Base-by-base conservation (phyloP, 2,329 filamentous ascomycete species). In the Teratosphaeria zuluensis region DNA sequence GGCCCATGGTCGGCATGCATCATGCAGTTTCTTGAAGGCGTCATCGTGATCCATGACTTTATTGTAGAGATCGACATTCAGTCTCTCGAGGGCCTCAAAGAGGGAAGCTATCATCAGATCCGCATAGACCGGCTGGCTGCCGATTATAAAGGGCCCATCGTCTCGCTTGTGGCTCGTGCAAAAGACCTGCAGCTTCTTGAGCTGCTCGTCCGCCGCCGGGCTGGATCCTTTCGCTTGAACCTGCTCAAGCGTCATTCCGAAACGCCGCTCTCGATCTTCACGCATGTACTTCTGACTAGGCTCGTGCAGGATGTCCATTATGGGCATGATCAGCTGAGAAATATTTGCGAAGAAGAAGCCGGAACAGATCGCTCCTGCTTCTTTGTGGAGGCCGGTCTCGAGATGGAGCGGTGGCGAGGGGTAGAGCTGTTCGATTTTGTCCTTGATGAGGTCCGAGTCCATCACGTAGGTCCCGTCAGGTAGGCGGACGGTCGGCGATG, bases 11-110 rank as follows among this genome's bases (percentile, higher is more conserved):
- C n/a, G 16, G 42, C 38, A 46, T 16, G 38, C 38, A 46, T 74
- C 70, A 62, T 73, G 76, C 11, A 77, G 54, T 59, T 63, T 67
- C 2, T 58, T 56, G 42, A 77, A 72, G 0, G 66, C 64, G 16
- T 66, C 63, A 58, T 77, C 80, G 70, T 70, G 67, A 11, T 8
- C 12, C 38, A 56, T 12, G 11, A 28, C 19, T 19, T 38, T n/a
- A 38, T 63, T 59, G 56, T 55, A 66, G 35, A 66, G 11, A 46
- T 61, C 64, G 52, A 52, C 54, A 3, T 58, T 61, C 38, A 69
- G 63, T 54, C 62, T 61, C 56, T 31, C 55, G 28, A 62, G 53
- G 12, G 57, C 53, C 60, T 67, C 65, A n/a, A 65, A 54, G 56
- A 67, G 46, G 14, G 56, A 60, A 6, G 56, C 63, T 16, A 68